A percentile compares a stretch with the other conserved stretches of the same genome.
Conservation (phyloP, 1,284 basidiomycete species). For the Caloboletus firmus region DNA sequence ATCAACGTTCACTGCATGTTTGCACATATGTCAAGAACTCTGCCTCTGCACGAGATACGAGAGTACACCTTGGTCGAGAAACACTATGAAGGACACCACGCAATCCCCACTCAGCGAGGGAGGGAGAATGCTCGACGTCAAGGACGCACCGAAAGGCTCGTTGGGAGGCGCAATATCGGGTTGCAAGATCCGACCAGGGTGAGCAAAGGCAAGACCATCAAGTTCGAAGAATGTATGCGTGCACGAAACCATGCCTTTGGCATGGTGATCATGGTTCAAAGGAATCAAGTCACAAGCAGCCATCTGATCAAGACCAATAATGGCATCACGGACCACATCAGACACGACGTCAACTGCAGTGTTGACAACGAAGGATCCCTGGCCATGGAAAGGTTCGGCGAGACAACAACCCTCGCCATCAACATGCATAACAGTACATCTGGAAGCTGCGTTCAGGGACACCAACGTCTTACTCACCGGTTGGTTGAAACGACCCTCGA, state of each 20-base stretch:
- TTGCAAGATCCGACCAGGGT: neutral
- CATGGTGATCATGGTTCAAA: neutral
- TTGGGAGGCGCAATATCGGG: neutral
- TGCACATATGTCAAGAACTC: neutral
- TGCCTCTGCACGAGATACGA: neutral
- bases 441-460: neutral
- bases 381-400: neutral
- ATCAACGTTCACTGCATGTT: neutral
- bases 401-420: neutral
- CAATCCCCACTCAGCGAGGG: neutral
- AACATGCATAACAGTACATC: neutral
- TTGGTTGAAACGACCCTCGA: neutral
- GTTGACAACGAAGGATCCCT: neutral
- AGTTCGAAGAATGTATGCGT: neutral
- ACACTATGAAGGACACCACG: neutral
- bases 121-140: neutral
- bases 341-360: neutral
- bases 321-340: neutral
- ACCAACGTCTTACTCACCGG: neutral
- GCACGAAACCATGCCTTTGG: neutral
- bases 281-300: neutral
- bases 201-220: neutral
- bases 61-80: neutral
- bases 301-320: neutral
- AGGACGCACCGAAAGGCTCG: neutral